Evolutionary conservation across 306 rosid species (phyloP).

Genomic region (Begonia fuchsioides): DNA sequence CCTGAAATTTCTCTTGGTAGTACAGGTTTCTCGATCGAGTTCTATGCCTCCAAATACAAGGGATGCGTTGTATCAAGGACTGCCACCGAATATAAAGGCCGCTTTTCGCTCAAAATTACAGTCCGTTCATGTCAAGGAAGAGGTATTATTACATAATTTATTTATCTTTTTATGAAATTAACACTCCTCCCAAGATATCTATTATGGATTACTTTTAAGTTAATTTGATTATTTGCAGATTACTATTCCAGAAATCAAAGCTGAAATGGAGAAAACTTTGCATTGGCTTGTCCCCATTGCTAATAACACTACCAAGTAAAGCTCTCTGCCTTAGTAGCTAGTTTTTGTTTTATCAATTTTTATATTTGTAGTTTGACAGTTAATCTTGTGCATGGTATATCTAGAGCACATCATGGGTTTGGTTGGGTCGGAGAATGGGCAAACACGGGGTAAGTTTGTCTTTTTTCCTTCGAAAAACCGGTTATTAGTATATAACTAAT

Average conservation of each 20-base stretch:
- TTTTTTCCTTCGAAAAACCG: not conserved
- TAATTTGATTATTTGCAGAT: constrained; percentile 37
- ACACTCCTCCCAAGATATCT: not conserved
- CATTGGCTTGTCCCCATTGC: constrained; percentile 96
- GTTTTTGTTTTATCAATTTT: constrained; percentile 5
- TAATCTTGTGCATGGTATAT: not conserved
- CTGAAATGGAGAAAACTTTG: constrained; percentile 89
- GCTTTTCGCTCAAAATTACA: constrained; percentile 65
- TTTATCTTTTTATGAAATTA: not conserved
- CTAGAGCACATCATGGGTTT: constrained; percentile 93
- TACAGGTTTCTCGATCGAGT: constrained; percentile 91
- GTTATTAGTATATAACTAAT: no score
- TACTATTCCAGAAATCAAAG: constrained; percentile 77
- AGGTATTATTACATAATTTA: no score
- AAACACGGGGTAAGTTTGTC: constrained; percentile 66
- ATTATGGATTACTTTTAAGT: not conserved
- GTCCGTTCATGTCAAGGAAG: constrained; percentile 82
- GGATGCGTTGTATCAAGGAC: constrained; percentile 89
- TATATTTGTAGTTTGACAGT: constrained; percentile 4
- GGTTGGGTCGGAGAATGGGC: constrained; percentile 99
- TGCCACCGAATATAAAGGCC: constrained; percentile 78
- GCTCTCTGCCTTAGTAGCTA: constrained; percentile 5
- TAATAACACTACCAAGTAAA: constrained; percentile 79
- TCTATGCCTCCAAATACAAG: constrained; percentile 91
- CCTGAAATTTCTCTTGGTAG: not conserved